A percentile compares a stretch with the other conserved stretches of the same genome.
phyloP scores from a whole-genome alignment of 164 flowering plant genomes.

The Warburgia ugandensis region DNA sequence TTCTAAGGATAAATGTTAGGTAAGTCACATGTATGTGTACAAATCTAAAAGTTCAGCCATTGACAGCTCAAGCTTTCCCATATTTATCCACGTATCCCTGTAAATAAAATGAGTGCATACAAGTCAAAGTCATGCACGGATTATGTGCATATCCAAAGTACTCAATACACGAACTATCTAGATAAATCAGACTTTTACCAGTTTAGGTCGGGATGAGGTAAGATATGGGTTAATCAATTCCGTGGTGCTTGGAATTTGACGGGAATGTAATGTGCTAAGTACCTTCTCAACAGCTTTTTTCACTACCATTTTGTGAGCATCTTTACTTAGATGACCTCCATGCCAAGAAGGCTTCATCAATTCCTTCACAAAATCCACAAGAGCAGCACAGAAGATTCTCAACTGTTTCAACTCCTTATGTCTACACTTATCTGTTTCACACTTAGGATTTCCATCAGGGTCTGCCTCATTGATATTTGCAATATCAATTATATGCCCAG shows the following conservation, averaged over 20 bases:
- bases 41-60: conserved; percentile 8
- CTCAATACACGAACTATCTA: neutral
- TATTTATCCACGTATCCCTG: conserved; percentile 78
- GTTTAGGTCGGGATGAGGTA: conserved; percentile 50
- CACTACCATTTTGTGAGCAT: conserved; percentile 72
- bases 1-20: too few species aligned
- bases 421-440: conserved; percentile 18
- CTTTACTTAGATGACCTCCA: conserved; percentile 68
- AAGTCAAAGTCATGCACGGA: neutral
- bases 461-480: conserved; percentile 11
- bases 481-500: conserved; percentile 19
- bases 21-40: conserved; percentile 10
- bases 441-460: conserved; percentile 14
- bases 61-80: conserved; percentile 41
- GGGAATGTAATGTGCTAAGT: conserved; percentile 44
- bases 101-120: conserved; percentile 20
- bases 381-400: conserved; percentile 55
- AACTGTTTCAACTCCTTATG: conserved; percentile 43
- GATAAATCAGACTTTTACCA: conserved; percentile 31
- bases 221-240: conserved; percentile 66
- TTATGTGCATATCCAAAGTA: neutral
- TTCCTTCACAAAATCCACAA: conserved; percentile 71
- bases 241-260: conserved; percentile 50
- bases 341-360: conserved; percentile 80
- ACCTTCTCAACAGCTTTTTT: conserved; percentile 82